These are phyloP conservation scores for Eimeria zaria DNA, from an alignment of 169 alveolate genomes.

Conservation along the genomic window DNA sequence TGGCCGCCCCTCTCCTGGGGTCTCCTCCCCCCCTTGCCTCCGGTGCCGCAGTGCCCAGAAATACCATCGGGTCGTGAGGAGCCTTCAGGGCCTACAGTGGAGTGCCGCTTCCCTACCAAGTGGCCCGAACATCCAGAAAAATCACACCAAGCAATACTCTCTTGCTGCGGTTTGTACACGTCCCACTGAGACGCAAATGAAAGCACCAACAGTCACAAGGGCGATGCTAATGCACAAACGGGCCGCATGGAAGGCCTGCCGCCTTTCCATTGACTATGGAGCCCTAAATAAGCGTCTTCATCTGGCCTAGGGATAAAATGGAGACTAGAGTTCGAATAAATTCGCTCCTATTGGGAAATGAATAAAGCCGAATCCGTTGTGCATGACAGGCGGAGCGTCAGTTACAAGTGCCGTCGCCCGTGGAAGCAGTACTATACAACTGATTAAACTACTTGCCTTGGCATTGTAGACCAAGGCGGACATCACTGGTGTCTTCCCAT, in stretches of 20 bases:
- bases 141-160: neutral
- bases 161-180: slow-evolving; percentile 11
- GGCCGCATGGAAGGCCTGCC: neutral
- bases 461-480: slow-evolving; percentile 43
- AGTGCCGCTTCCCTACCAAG: neutral
- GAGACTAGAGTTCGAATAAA: neutral
- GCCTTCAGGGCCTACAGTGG: slow-evolving; percentile 1
- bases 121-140: neutral
- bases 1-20: neutral
- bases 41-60: neutral
- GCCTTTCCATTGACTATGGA: neutral
- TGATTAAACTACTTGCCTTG: neutral
- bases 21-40: neutral
- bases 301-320: neutral
- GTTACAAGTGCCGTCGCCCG: neutral
- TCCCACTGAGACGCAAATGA: slow-evolving; percentile 17
- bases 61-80: neutral
- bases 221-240: neutral
- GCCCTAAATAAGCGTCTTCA: neutral
- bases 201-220: neutral
- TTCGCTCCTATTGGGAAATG: neutral
- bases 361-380: neutral
- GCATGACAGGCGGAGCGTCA: neutral
- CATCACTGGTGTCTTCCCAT: neutral
- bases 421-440: neutral